These are phyloP conservation scores for Eragrostis nindensis DNA, from an alignment of 176 grass and related monocot genomes.

Conservation along the genomic window DNA sequence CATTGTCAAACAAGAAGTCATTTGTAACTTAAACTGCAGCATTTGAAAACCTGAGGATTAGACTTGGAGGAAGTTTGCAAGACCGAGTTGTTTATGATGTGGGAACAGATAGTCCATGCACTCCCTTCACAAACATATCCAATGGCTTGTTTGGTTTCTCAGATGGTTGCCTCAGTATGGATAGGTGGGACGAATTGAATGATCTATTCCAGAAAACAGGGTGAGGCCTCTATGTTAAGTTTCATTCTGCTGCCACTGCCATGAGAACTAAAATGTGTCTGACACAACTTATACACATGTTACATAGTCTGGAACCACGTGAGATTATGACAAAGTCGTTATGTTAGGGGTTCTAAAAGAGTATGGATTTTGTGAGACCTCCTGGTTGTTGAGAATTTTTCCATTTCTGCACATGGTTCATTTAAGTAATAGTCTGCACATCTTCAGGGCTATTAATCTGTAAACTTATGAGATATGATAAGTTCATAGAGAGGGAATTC, in stretches of 20 bases:
- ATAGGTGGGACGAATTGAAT: conserved; percentile 92
- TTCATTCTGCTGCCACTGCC: neutral
- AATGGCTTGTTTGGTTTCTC: conserved; percentile 94
- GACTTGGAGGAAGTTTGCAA: conserved; percentile 83
- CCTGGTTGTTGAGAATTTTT: neutral
- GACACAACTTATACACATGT: neutral
- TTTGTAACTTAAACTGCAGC: conserved; percentile 48
- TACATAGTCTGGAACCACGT: neutral
- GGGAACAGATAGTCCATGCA: conserved; percentile 62
- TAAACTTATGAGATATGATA: neutral
- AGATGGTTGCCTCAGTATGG: conserved; percentile 79
- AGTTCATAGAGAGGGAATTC: conserved; percentile 4
- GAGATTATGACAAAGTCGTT: neutral
- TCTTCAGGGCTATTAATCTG: conserved; percentile 20
- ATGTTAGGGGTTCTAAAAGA: neutral
- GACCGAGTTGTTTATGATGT: conserved; percentile 78
- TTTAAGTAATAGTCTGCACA: neutral
- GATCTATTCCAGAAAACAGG: conserved; percentile 76
- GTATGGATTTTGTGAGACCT: neutral
- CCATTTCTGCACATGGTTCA: neutral
- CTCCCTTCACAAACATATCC: conserved; percentile 67
- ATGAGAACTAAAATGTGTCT: conserved; percentile 17
- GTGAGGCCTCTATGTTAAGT: conserved; percentile 41
- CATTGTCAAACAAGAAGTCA: neutral
- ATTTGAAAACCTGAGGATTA: conserved; percentile 69